Base-by-base conservation (phyloP, 2,329 filamentous ascomycete species). In the Cladophialophora exuberans region DNA sequence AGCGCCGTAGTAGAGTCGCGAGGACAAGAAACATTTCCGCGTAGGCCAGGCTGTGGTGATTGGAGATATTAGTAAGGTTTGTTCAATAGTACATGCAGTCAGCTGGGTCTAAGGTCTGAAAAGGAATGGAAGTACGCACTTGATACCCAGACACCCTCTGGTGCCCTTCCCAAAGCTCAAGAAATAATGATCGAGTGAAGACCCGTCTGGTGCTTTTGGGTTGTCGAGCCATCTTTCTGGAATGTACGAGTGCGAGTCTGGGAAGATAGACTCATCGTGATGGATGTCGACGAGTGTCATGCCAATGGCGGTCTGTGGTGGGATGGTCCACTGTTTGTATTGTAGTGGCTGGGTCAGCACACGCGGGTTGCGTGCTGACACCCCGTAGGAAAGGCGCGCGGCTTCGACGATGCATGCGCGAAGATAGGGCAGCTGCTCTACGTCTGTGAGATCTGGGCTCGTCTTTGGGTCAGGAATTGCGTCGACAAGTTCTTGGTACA, bases 61-160 rank as follows among this genome's bases (percentile, higher is more conserved):
- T n/a, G n/a, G n/a, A n/a, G n/a, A n/a, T n/a, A n/a, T n/a, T n/a
- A n/a, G n/a, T n/a, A n/a, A 17, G 30, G 20, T 9, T 7, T 11
- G 15, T 46, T 5, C 4, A 28, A 31, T 33, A 43, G 39, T 23
- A 26, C 20, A 10, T 6, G 6, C 6, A 25, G n/a, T 3, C 5
- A 13, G 20, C 39, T 18, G 11, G 15, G 11, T 13, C 22, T 6
- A 9, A 4, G 39, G 13, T 13, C 11, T 25, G 42, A 30, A 3
- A 13, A 15, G 18, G 2, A 20, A 11, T 7, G 44, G 3, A 10
- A 35, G 3, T n/a, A 47, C 28, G 11, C 36, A 47, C 59, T 79
- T 75, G 31, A 75, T 74, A 9, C 77, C 78, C 6, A 76, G 66
- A 54, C 77, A 80, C 63, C 73, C 72, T 17, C 77, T 65, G 3